Base-by-base conservation (phyloP, 1,284 basidiomycete species). In the Mycosarcoma mackinlayi region DNA sequence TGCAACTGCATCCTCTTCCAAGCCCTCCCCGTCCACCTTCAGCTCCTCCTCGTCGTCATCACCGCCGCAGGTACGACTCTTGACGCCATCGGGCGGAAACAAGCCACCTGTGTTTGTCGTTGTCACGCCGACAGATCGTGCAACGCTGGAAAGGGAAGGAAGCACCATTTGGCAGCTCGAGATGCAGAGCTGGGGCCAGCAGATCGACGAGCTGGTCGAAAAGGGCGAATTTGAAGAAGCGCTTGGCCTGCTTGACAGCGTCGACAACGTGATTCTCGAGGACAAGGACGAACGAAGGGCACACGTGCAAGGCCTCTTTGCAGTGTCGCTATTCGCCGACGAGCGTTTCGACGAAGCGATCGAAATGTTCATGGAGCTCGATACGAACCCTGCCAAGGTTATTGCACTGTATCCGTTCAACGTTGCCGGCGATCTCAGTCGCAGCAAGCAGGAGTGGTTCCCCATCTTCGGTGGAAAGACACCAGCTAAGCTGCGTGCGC, bases 351-450 rank as follows among this genome's bases (percentile, higher is more conserved):
- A 91, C 63, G 84, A 86, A 14, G 94, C 95, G 0, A 89, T 98
- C 55, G 90, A 95, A 77, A 87, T 89, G 0, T 95, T 98, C 81
- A 88, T 94, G 47, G 88, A 90, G 38, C 88, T 95, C 40, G 91
- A 98, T 71, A 86, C 93, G 66, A 95, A 96, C 77, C 95, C 95
- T 0, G 92, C 93, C 2, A 92, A 94, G 78, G 92, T 98, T 1
- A 87, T 98, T 13, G 91, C 94, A 1, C 85, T 98, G 4, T 98
- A 92, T 82, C 92, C 93, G 0, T 87, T 90, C 42, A 86, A 85
- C 16, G 88, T 98, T 2, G 88, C 93, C 0, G 95, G 95, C 4
- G 86, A 91, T 28, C 84, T 98, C 11, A 86, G 89, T 13, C 87
- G 90, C 0, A 87, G 89, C 14, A 86, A 84, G 31, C 80, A 89